Conservation (phyloP, 2,329 filamentous ascomycete genomes). For the Chlorencoelia australis region DNA sequence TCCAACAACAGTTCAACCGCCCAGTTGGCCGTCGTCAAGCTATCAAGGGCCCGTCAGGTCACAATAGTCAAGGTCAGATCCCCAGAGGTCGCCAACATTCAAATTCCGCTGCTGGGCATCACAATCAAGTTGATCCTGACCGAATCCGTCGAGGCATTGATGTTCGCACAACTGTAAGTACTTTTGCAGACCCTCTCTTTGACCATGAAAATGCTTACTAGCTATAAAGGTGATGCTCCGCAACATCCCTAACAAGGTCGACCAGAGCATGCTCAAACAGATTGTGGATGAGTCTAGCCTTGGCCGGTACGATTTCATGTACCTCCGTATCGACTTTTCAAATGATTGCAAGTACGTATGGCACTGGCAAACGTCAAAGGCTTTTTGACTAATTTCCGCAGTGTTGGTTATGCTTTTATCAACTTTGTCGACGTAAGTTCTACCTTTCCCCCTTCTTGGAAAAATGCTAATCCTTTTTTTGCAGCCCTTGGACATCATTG, state of each 20-base stretch:
- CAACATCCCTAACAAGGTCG: constrained; percentile 87
- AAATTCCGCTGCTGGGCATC: constrained; percentile 37
- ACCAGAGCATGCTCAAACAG: constrained; percentile 64
- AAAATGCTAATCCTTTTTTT: constrained; percentile 31
- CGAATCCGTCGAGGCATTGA: constrained; percentile 57
- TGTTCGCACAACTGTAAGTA: constrained; percentile 62
- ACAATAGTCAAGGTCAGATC: constrained; percentile 26
- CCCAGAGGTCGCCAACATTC: constrained; percentile 31
- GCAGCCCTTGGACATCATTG: constrained; percentile 63
- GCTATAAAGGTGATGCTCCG: constrained; percentile 71
- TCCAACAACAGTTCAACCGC: constrained; percentile 5
- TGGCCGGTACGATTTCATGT: constrained; percentile 90
- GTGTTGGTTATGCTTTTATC: constrained; percentile 94
- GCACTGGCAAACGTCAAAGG: too few relatives aligned
- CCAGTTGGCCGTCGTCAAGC: constrained; percentile 28
- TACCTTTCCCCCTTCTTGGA: not conserved
- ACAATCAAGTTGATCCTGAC: constrained; percentile 52
- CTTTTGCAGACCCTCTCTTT: not conserved
- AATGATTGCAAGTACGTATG: constrained; percentile 69
- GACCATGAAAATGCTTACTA: constrained; percentile 4
- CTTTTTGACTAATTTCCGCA: too few relatives aligned
- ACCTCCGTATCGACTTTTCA: constrained; percentile 80
- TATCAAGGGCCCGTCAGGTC: constrained; percentile 21
- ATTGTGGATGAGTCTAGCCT: constrained; percentile 70
- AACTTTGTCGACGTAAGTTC: constrained; percentile 72